These are phyloP conservation scores for Artomyces pyxidatus DNA, from an alignment of 768 basidiomycete species.

Conservation along the genomic window DNA sequence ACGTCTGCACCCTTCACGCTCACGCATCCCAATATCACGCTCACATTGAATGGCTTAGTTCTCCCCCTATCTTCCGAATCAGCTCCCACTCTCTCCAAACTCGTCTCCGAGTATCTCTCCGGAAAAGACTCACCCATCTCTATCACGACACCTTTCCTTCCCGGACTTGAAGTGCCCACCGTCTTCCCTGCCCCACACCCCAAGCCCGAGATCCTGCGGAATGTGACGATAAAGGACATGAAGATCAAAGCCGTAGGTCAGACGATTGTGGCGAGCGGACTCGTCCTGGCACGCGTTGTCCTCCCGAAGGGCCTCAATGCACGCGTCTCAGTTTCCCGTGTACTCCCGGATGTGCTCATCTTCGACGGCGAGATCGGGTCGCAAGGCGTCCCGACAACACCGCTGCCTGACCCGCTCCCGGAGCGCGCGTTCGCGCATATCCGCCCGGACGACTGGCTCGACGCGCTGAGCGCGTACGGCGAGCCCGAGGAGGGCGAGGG, in stretches of 20 bases:
- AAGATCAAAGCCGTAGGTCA: constrained; percentile 44
- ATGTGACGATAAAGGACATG: constrained; percentile 75
- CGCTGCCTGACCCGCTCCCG: constrained; percentile 62
- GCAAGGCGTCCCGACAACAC: constrained; percentile 27
- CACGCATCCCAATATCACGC: constrained; percentile 60
- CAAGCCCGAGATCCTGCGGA: constrained; percentile 55
- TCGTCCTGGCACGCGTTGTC: constrained; percentile 54
- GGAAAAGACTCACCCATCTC: constrained; percentile 47
- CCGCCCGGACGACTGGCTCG: constrained; percentile 61
- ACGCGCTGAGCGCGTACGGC: constrained; percentile 32
- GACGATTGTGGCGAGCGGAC: constrained; percentile 59
- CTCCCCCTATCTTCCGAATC: constrained; percentile 40
- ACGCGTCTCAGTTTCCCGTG: constrained; percentile 49
- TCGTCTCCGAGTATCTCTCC: constrained; percentile 60
- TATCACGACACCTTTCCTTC: constrained; percentile 49
- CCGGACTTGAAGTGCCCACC: constrained; percentile 35
- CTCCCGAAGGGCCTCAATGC: constrained; percentile 65
- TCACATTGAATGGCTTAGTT: constrained; percentile 47
- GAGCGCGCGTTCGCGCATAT: constrained; percentile 71
- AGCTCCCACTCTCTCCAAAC: constrained; percentile 41
- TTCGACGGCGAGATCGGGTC: constrained; percentile 57
- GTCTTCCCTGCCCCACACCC: constrained; percentile 61
- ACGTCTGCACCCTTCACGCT: constrained; percentile 48
- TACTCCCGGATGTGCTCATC: constrained; percentile 70
- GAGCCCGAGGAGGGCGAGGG: constrained; percentile 40